Conservation (phyloP, 331 rosid genomes). For the Ulmus americana region DNA sequence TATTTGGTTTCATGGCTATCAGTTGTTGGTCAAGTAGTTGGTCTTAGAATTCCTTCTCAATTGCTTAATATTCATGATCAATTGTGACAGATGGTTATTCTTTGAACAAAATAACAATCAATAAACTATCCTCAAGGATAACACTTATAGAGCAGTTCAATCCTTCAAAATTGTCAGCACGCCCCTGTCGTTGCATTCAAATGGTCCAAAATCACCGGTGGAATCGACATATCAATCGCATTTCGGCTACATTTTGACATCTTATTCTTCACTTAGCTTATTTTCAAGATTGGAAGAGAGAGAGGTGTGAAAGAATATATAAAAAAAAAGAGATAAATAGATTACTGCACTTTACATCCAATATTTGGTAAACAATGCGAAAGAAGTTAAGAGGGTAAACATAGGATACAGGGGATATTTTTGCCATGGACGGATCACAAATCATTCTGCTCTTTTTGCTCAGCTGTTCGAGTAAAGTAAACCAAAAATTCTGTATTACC, state of each 20-base stretch:
- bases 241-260: background rate
- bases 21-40: constrained; percentile 67
- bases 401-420: background rate
- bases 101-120: too few species aligned
- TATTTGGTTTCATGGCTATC: constrained; percentile 77
- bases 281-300: background rate
- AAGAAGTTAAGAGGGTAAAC: background rate
- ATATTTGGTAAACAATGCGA: background rate
- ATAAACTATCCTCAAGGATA: too few species aligned
- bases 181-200: too few species aligned
- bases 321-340: background rate
- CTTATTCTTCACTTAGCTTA: background rate
- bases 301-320: background rate
- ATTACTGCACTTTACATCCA: background rate
- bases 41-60: constrained; percentile 49
- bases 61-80: constrained; percentile 30
- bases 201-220: too few species aligned
- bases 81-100: background rate
- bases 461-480: constrained; percentile 43
- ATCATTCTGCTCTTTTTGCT: constrained; percentile 11
- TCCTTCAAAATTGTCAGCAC: too few species aligned
- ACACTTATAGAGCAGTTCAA: too few species aligned
- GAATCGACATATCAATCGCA: too few species aligned
- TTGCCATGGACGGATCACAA: constrained; percentile 6
- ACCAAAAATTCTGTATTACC: constrained; percentile 90